A percentile compares a stretch with the other conserved stretches of the same genome.
Evolutionary conservation across 306 rosid genomes (phyloP).

Genomic region (Castanospermum australe): DNA sequence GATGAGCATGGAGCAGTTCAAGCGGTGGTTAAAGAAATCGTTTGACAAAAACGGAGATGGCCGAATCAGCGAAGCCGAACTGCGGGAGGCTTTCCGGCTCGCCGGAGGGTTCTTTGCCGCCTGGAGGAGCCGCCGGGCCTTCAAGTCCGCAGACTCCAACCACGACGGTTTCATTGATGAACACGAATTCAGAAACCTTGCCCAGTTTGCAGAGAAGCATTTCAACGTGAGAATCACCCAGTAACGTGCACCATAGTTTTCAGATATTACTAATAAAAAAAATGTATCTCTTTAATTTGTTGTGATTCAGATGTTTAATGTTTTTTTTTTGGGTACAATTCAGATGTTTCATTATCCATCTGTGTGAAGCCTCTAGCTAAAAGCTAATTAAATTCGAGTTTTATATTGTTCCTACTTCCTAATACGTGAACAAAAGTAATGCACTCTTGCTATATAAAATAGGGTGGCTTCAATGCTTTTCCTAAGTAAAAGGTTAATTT

Average conservation of each 20-base stretch:
- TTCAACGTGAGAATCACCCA: slow-evolving; percentile 29
- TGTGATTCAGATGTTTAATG: not conserved
- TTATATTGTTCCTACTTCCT: too few relatives aligned
- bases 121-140: not conserved
- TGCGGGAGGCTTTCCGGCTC: slow-evolving; percentile 26
- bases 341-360: not conserved
- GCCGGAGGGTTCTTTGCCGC: slow-evolving; percentile 24
- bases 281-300: not conserved
- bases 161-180: slow-evolving; percentile 40
- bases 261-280: not conserved
- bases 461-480: too few relatives aligned
- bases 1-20: slow-evolving; percentile 42
- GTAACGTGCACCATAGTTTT: not conserved
- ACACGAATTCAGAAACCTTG: slow-evolving; percentile 33
- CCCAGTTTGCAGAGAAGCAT: slow-evolving; percentile 35
- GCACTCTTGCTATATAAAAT: too few relatives aligned
- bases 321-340: too few relatives aligned
- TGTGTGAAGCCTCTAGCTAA: too few relatives aligned
- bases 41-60: slow-evolving; percentile 36
- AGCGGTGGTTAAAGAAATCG: slow-evolving; percentile 29
- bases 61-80: slow-evolving; percentile 30
- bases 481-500: too few relatives aligned
- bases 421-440: too few relatives aligned
- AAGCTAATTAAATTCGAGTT: too few relatives aligned
- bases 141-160: slow-evolving; percentile 24